Evolutionary conservation across 805 yeast genomes (phyloP).

Genomic region (Wickerhamia fluorescens): DNA sequence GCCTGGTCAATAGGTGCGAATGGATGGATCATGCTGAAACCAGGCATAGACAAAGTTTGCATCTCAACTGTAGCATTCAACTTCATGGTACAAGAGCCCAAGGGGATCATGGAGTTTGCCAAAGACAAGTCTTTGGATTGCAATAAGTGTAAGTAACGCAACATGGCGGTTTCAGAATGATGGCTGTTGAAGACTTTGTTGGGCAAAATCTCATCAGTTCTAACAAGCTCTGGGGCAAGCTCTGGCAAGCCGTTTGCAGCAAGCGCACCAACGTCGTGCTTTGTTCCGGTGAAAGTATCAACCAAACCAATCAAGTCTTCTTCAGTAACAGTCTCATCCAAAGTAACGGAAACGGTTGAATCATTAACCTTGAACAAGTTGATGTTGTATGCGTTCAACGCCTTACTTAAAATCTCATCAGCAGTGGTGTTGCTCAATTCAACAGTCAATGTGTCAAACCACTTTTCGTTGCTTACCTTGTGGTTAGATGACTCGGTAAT

Average conservation of each 20-base stretch:
- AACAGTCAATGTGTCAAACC: conserved; percentile 86
- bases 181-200: conserved; percentile 78
- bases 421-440: conserved; percentile 45
- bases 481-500: conserved; percentile 38
- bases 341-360: conserved; percentile 59
- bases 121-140: conserved; percentile 86
- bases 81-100: conserved; percentile 98
- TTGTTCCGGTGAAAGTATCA: conserved; percentile 49
- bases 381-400: conserved; percentile 57
- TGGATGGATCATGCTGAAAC: conserved; percentile 83
- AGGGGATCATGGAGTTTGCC: conserved; percentile 94
- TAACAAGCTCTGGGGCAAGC: conserved; percentile 41
- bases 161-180: conserved; percentile 92
- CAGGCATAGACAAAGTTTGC: conserved; percentile 93
- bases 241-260: conserved; percentile 38
- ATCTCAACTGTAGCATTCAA: conserved; percentile 91
- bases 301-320: conserved; percentile 54
- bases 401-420: conserved; percentile 47
- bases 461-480: conserved; percentile 48
- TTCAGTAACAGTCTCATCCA: conserved; percentile 81
- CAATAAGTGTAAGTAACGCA: conserved; percentile 78
- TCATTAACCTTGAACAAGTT: conserved; percentile 68
- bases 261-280: conserved; percentile 8
- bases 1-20: conserved; percentile 89
- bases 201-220: conserved; percentile 55